Evolutionary conservation across 129 eudicot species (phyloP).

Genomic region (Helichrysum umbraculigerum): DNA sequence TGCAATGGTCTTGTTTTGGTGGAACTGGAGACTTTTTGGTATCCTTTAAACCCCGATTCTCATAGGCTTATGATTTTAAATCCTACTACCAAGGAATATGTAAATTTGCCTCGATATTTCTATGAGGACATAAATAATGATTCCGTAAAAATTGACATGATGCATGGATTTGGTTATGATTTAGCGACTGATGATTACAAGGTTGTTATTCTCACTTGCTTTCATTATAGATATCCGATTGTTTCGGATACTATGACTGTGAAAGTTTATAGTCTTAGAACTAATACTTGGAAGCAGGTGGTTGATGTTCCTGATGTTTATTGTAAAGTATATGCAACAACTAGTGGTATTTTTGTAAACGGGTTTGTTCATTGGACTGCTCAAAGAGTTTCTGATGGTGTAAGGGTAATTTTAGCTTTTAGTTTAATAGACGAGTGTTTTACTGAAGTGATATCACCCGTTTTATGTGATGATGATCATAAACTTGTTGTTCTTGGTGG

Average conservation of each 20-base stretch:
- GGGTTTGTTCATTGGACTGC: constrained; percentile 57
- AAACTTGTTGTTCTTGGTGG: neutral
- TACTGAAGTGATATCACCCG: neutral
- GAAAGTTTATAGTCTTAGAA: constrained; percentile 44
- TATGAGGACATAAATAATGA: too few relatives aligned
- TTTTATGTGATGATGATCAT: neutral
- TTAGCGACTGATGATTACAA: constrained; percentile 43
- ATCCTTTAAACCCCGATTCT: too few relatives aligned
- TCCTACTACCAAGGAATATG: neutral
- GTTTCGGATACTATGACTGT: too few relatives aligned
- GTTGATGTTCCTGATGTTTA: neutral
- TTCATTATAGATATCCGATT: too few relatives aligned
- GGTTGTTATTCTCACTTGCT: neutral
- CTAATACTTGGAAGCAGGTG: constrained; percentile 47
- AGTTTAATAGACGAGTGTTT: neutral
- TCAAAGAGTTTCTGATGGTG: neutral
- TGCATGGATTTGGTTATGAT: constrained; percentile 79
- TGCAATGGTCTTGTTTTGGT: constrained; percentile 55
- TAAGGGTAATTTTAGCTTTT: neutral
- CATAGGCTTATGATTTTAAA: too few relatives aligned
- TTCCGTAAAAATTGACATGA: too few relatives aligned
- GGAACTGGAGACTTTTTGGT: neutral
- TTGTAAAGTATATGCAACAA: too few relatives aligned
- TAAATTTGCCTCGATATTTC: too few relatives aligned
- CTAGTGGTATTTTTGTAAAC: constrained; percentile 45